Evolutionary conservation across 257 asterid genomes (phyloP).

Genomic region (Solanum virginianum): DNA sequence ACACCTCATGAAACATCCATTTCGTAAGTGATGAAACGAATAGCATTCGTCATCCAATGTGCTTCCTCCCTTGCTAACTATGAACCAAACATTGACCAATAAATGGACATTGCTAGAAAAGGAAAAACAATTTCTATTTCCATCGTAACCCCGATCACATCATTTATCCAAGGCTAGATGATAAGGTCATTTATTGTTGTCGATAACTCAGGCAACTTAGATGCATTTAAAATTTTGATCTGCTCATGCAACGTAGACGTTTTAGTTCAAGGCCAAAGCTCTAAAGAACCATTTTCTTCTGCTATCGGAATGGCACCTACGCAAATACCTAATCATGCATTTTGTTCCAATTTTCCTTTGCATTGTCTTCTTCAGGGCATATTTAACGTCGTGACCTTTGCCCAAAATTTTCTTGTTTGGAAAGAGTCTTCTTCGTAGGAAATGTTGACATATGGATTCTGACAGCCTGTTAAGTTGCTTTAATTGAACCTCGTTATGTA

Average conservation of each 20-base stretch:
- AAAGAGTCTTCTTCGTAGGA: not conserved
- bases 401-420: not conserved
- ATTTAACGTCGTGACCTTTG: not conserved
- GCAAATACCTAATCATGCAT: not conserved
- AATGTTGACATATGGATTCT: not conserved
- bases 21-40: not conserved
- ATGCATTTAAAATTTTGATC: not conserved
- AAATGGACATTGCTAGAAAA: not conserved
- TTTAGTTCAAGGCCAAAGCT: not conserved
- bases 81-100: not conserved
- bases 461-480: not conserved
- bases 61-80: not conserved
- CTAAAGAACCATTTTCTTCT: not conserved
- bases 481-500: not conserved
- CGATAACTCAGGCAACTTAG: not conserved
- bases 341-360: not conserved
- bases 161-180: not conserved
- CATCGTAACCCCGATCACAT: not conserved
- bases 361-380: not conserved
- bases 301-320: not conserved
- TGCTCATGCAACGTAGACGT: not conserved
- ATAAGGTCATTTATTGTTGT: not conserved
- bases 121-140: not conserved
- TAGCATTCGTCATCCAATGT: not conserved
- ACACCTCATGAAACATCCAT: not conserved